These are phyloP conservation scores for Paraconiothyrium brasiliense DNA, from an alignment of 2,329 filamentous ascomycete species.

Conservation along the genomic window DNA sequence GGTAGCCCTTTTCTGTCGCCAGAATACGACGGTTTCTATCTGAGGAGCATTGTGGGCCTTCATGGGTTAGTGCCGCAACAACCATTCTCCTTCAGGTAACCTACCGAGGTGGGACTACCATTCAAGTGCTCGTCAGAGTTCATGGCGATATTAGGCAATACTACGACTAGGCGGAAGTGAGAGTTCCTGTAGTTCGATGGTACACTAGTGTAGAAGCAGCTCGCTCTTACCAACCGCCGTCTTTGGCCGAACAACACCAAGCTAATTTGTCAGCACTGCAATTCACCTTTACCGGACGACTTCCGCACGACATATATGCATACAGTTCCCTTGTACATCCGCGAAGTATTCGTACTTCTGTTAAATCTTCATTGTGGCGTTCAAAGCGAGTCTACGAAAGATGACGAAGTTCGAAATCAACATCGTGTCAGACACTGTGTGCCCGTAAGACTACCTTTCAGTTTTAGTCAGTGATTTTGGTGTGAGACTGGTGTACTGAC, in stretches of 20 bases:
- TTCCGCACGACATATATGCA: slow-evolving; percentile 10
- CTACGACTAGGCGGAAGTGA: neutral
- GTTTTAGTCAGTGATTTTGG: neutral
- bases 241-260: neutral
- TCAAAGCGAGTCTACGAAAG: slow-evolving; percentile 41
- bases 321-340: neutral
- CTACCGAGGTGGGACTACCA: neutral
- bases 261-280: slow-evolving; percentile 15
- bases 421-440: slow-evolving; percentile 80
- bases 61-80: neutral
- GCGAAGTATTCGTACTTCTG: neutral
- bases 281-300: slow-evolving; percentile 6
- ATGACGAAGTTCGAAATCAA: slow-evolving; percentile 74
- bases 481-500: neutral
- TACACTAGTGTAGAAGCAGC: neutral
- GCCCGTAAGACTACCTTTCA: slow-evolving; percentile 62
- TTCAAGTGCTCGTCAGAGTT: neutral
- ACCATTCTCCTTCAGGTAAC: neutral
- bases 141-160: too few species aligned
- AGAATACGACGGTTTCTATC: neutral
- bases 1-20: neutral
- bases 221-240: slow-evolving; percentile 10
- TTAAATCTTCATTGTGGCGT: slow-evolving; percentile 42
- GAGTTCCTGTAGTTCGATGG: neutral
- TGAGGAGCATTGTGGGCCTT: neutral